A percentile compares a stretch with the other conserved stretches of the same genome.
These are phyloP conservation scores for Aquilaria sinensis DNA, from an alignment of 345 rosid species.

Conservation along the genomic window DNA sequence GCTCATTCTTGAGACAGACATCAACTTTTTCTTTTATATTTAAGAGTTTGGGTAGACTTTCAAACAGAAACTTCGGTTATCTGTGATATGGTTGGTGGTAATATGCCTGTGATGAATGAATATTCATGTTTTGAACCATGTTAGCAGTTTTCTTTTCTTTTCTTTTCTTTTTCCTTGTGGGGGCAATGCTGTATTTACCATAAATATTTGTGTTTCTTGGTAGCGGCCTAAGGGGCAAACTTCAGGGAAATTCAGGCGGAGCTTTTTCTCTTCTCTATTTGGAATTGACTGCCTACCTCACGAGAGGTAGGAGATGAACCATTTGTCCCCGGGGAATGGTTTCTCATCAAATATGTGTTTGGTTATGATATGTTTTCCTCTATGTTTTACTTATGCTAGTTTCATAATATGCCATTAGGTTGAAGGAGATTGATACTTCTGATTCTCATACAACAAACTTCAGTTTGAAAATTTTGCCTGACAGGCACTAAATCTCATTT, in stretches of 20 bases:
- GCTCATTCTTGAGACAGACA: no score
- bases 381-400: neutral
- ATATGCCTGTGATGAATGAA: neutral
- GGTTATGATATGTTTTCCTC: constrained; percentile 3
- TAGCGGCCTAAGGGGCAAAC: constrained; percentile 30
- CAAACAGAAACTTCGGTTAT: neutral
- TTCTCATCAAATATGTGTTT: constrained; percentile 4
- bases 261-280: constrained; percentile 29
- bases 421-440: constrained; percentile 2
- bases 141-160: neutral
- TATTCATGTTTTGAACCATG: neutral
- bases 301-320: constrained; percentile 36
- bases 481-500: constrained; percentile 12
- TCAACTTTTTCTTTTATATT: no score
- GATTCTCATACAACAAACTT: neutral
- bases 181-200: constrained; percentile 16
- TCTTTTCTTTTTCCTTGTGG: constrained; percentile 1
- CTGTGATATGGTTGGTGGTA: neutral
- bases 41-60: no score
- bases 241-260: constrained; percentile 32
- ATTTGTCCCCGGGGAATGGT: constrained; percentile 17
- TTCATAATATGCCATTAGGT: neutral
- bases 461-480: neutral
- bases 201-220: constrained; percentile 28
- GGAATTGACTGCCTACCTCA: constrained; percentile 53